phyloP scores from a whole-genome alignment of 345 rosid species.

The Salix koriyanagi region DNA sequence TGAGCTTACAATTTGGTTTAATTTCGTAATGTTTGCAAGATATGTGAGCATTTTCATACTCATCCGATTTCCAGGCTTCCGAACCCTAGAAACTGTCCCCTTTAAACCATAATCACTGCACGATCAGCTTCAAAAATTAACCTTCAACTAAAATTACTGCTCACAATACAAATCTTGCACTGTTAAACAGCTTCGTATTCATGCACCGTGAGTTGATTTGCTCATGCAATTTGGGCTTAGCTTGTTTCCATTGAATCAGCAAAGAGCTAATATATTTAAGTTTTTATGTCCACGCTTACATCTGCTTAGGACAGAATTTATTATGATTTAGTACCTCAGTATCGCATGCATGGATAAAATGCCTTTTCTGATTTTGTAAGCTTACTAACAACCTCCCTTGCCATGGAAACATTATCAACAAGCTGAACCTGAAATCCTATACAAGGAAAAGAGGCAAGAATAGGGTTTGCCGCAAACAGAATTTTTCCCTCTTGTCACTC shows the following conservation, averaged over 20 bases:
- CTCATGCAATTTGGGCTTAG: background rate
- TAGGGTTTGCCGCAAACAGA: too few species aligned
- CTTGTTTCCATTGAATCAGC: background rate
- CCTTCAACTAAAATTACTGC: background rate
- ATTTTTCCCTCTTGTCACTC: too few species aligned
- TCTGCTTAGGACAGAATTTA: background rate
- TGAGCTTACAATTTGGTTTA: background rate
- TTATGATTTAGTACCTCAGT: conserved; percentile 55
- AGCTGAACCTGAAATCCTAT: conserved; percentile 35
- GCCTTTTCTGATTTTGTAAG: conserved; percentile 53
- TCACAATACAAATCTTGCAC: background rate
- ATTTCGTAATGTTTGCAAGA: background rate
- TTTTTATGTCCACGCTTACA: background rate
- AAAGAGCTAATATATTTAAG: background rate
- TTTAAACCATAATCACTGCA: background rate
- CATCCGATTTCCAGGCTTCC: background rate
- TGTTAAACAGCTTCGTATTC: background rate
- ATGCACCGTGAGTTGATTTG: background rate
- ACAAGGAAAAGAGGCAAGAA: too few species aligned
- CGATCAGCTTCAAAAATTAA: background rate
- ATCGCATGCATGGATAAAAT: conserved; percentile 82
- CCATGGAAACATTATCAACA: conserved; percentile 56
- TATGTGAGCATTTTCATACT: background rate
- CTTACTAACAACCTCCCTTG: conserved; percentile 49
- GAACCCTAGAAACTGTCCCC: background rate